Evolutionary conservation across 2,329 filamentous ascomycete genomes (phyloP), one percentile per base, ranked within the genome.

Genomic region (Aspergillus fumigatiaffinis): DNA sequence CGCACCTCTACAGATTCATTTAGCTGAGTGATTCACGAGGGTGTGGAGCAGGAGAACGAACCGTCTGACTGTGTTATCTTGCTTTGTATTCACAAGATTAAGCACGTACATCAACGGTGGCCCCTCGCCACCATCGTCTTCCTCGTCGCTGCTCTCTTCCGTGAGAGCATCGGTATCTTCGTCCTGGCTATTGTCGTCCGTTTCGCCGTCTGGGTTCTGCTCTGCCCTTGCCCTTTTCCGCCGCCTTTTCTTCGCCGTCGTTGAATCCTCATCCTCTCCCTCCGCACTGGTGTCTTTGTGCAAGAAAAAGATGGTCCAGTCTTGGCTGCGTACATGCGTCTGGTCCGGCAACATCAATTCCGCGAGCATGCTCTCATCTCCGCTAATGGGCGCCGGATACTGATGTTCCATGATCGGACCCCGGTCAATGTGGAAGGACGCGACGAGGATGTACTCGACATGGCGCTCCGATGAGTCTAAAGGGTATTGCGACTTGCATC

Each of bases 261-360:
- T 55, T 72, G 80, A 66, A 65, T 91, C 88, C 56, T 87, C 84
- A 29, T 92, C 89, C 59, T 96, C 89, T 59, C 94, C 92, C 56
- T 90, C 88, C 52, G 88, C 86, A 59, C 86, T 92, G 3, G 88
- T 90, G 73, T 99, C 94, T 73, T 97, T 97, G 78, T 99, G 94
- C 56, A 99, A 74, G 72, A 99, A 99, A 79, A 99, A 99, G 55
- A 97, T 96, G 46, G 94, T 99, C 94, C 94, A 99, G 73, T 99
- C 94, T 76, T 97, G 92, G 69, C 90, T 93, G 42, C 94, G 86
- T 60, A 94, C 87, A 76, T 99, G 94, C 23, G 93, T 92, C 76
- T 97, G 93, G 75, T 99, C 94, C 0, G 94, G 94, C 72, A 99
- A 79, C 94, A 99, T 99, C 69, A 99, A 84, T 79, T 99, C 94